Evolutionary conservation across 1,139 yeast species (phyloP).

Genomic region (Eremothecium sinecaudum): DNA sequence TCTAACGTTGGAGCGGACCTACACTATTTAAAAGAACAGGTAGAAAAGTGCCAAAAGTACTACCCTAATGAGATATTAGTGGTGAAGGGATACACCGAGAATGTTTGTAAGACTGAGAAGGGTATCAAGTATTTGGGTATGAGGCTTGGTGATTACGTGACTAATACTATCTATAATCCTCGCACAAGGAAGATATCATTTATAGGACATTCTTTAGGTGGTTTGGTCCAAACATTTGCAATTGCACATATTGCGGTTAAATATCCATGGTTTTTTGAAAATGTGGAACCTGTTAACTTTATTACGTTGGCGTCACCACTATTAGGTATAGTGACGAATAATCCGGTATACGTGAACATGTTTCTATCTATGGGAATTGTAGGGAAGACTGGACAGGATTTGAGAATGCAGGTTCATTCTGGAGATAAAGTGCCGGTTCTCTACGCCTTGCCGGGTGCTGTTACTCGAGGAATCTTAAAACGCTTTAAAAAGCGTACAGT

Average conservation of each 20-base stretch:
- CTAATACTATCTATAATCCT: slow-evolving; percentile 44
- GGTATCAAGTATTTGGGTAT: slow-evolving; percentile 84
- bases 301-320: slow-evolving; percentile 82
- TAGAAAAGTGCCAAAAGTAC: slow-evolving; percentile 43
- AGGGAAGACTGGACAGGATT: slow-evolving; percentile 89
- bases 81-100: slow-evolving; percentile 75
- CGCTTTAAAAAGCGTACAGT: slow-evolving; percentile 50
- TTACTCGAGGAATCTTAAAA: slow-evolving; percentile 49
- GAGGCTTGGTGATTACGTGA: slow-evolving; percentile 67
- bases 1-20: slow-evolving; percentile 85
- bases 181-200: slow-evolving; percentile 62
- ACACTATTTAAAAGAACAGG: slow-evolving; percentile 73
- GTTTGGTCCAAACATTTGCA: slow-evolving; percentile 82
- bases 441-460: slow-evolving; percentile 68
- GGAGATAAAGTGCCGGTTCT: slow-evolving; percentile 49
- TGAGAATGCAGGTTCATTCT: slow-evolving; percentile 46
- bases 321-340: slow-evolving; percentile 74
- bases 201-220: slow-evolving; percentile 89
- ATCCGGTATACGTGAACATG: slow-evolving; percentile 77
- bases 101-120: slow-evolving; percentile 81
- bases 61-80: slow-evolving; percentile 48
- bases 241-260: slow-evolving; percentile 67
- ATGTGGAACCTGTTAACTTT: slow-evolving; percentile 68
- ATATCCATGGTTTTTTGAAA: slow-evolving; percentile 62
- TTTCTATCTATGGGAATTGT: slow-evolving; percentile 83